These are phyloP conservation scores for Diplotaxis tenuifolia DNA, from an alignment of 345 rosid genomes.

Conservation along the genomic window DNA sequence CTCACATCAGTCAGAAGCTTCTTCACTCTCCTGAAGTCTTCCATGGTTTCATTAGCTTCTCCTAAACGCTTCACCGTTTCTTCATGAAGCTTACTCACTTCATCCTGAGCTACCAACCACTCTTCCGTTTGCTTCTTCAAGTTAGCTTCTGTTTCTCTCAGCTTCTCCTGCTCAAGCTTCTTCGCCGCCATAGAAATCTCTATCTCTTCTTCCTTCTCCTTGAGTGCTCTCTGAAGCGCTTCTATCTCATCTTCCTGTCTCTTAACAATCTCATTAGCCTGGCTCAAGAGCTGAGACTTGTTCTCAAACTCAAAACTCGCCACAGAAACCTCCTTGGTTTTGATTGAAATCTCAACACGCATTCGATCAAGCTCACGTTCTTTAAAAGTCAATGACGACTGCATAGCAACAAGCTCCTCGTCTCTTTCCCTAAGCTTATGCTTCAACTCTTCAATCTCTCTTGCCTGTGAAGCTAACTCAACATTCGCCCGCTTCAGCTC, in stretches of 20 bases:
- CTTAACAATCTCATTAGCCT: conserved; percentile 60
- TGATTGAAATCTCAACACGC: conserved; percentile 47
- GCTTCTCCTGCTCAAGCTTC: conserved; percentile 64
- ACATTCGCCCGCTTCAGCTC: conserved; percentile 57
- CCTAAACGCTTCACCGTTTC: conserved; percentile 43
- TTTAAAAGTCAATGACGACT: conserved; percentile 46
- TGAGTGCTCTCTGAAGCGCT: conserved; percentile 47
- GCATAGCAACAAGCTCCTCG: conserved; percentile 45
- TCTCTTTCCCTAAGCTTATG: conserved; percentile 54
- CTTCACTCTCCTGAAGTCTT: conserved; percentile 66
- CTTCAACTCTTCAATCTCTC: conserved; percentile 65
- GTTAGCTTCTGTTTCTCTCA: conserved; percentile 51
- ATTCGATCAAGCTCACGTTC: conserved; percentile 56
- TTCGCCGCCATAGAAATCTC: conserved; percentile 41
- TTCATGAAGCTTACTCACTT: conserved; percentile 52
- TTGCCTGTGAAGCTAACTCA: conserved; percentile 62
- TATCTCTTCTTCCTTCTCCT: conserved; percentile 65
- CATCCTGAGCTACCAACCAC: conserved; percentile 70
- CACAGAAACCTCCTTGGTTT: conserved; percentile 49
- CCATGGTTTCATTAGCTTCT: conserved; percentile 54
- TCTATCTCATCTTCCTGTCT: conserved; percentile 64
- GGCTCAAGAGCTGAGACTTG: conserved; percentile 56
- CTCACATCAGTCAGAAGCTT: conserved; percentile 68
- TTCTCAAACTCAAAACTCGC: conserved; percentile 45
- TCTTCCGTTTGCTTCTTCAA: conserved; percentile 67